These are phyloP conservation scores for Pseudomonodictys pantanalensis DNA, from an alignment of 495 filamentous ascomycete species.

Conservation along the genomic window DNA sequence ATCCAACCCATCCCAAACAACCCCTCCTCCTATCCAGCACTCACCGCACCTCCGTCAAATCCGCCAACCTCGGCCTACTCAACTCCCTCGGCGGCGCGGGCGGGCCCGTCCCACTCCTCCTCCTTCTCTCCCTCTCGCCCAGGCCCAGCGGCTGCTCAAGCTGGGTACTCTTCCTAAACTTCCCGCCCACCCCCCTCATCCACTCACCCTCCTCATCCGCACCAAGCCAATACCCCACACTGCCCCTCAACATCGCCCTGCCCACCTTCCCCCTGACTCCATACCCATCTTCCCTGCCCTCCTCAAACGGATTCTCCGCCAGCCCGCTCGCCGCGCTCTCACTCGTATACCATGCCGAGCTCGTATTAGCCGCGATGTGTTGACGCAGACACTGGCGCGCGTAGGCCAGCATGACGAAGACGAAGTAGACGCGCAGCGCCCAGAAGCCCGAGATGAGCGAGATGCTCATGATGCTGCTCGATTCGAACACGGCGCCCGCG, in stretches of 20 bases:
- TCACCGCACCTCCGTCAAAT: constrained; percentile 28
- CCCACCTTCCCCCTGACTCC: constrained; percentile 76
- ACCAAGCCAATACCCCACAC: constrained; percentile 74
- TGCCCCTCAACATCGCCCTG: constrained; percentile 66
- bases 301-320: constrained; percentile 68
- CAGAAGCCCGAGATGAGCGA: constrained; percentile 68
- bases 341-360: constrained; percentile 19
- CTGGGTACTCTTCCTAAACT: constrained; percentile 45
- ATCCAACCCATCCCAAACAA: no score
- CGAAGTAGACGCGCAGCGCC: constrained; percentile 70
- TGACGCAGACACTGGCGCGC: constrained; percentile 68
- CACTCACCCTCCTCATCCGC: constrained; percentile 52
- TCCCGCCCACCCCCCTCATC: constrained; percentile 56
- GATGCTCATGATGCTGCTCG: constrained; percentile 73
- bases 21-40: no score
- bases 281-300: constrained; percentile 62
- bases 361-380: constrained; percentile 39
- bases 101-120: constrained; percentile 66
- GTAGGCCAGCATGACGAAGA: constrained; percentile 74
- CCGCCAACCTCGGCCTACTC: constrained; percentile 10
- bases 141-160: constrained; percentile 45
- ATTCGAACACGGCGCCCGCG: constrained; percentile 55
- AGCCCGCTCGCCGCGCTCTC: constrained; percentile 40
- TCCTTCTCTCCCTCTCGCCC: constrained; percentile 63
- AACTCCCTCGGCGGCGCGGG: constrained; percentile 40